These are phyloP conservation scores for Peniophora sp. DNA, from an alignment of 1,284 basidiomycete genomes.

Conservation along the genomic window DNA sequence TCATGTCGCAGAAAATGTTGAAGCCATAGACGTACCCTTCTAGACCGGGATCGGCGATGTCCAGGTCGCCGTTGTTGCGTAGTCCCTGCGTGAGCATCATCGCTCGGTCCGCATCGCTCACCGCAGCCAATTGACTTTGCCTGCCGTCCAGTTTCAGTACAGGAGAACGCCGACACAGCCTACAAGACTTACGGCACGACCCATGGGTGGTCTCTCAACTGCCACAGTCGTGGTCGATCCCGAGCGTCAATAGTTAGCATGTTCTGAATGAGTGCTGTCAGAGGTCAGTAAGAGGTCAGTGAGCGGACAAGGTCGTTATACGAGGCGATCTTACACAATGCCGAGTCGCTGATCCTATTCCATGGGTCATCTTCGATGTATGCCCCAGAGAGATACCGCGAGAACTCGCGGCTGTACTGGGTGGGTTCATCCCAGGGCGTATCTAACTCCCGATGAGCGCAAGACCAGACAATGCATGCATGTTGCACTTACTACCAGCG, in stretches of 20 bases:
- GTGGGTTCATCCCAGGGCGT: slow-evolving; percentile 99
- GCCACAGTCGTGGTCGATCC: slow-evolving; percentile 62
- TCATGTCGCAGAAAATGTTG: neutral
- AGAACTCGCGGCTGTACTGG: slow-evolving; percentile 69
- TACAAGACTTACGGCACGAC: slow-evolving; percentile 41
- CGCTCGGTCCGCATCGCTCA: slow-evolving; percentile 47
- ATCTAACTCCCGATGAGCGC: slow-evolving; percentile 38
- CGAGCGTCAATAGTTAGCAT: slow-evolving; percentile 72
- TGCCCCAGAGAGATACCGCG: slow-evolving; percentile 67
- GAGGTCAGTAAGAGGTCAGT: neutral
- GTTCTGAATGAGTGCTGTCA: slow-evolving; percentile 59
- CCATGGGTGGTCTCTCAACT: slow-evolving; percentile 77
- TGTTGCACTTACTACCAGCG: slow-evolving; percentile 70
- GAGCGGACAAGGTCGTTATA: neutral
- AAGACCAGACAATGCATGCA: neutral
- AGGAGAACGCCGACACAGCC: neutral
- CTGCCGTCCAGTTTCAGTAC: slow-evolving; percentile 25
- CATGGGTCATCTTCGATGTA: slow-evolving; percentile 80
- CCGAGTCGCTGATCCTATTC: slow-evolving; percentile 58
- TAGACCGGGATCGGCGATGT: slow-evolving; percentile 51
- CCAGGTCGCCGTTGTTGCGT: slow-evolving; percentile 60
- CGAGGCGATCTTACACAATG: slow-evolving; percentile 50
- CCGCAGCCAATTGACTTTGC: slow-evolving; percentile 61
- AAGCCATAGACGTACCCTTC: slow-evolving; percentile 3
- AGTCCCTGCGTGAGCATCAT: slow-evolving; percentile 64